phyloP scores from a whole-genome alignment of 805 yeast genomes.

The Candida coleopterorum region DNA sequence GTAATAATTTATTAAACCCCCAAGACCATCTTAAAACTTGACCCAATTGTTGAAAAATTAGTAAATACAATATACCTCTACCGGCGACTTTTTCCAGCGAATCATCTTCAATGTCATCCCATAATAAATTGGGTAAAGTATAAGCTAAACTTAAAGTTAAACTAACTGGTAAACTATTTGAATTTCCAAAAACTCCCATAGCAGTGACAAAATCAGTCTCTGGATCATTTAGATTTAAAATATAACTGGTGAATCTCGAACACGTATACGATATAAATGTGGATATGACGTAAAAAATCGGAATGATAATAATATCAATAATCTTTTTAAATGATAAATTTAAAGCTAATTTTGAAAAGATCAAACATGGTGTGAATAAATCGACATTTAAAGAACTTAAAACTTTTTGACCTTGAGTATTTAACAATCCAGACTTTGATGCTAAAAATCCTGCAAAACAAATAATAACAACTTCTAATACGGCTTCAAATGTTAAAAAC shows the following conservation, averaged over 20 bases:
- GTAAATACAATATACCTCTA: conserved; percentile 68
- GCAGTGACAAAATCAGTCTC: conserved; percentile 92
- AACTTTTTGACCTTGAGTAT: conserved; percentile 68
- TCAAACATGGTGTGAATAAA: conserved; percentile 91
- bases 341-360: conserved; percentile 72
- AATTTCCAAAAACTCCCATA: conserved; percentile 95
- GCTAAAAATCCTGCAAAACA: conserved; percentile 85
- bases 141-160: conserved; percentile 74
- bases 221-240: conserved; percentile 58
- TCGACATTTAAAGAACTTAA: conserved; percentile 80
- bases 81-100: conserved; percentile 66
- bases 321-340: conserved; percentile 70
- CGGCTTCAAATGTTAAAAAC: conserved; percentile 84
- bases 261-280: conserved; percentile 69
- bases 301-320: conserved; percentile 77
- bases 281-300: conserved; percentile 77
- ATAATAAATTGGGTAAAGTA: conserved; percentile 67
- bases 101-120: conserved; percentile 71
- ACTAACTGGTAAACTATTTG: conserved; percentile 92
- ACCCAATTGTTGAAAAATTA: conserved; percentile 79
- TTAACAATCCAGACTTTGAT: conserved; percentile 67
- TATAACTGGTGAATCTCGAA: conserved; percentile 50
- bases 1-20: conserved; percentile 72
- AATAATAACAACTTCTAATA: conserved; percentile 81
- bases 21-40: conserved; percentile 83